These are phyloP conservation scores for Phytophthora fragariaefolia DNA, from an alignment of 352 stramenopile species.

Conservation along the genomic window DNA sequence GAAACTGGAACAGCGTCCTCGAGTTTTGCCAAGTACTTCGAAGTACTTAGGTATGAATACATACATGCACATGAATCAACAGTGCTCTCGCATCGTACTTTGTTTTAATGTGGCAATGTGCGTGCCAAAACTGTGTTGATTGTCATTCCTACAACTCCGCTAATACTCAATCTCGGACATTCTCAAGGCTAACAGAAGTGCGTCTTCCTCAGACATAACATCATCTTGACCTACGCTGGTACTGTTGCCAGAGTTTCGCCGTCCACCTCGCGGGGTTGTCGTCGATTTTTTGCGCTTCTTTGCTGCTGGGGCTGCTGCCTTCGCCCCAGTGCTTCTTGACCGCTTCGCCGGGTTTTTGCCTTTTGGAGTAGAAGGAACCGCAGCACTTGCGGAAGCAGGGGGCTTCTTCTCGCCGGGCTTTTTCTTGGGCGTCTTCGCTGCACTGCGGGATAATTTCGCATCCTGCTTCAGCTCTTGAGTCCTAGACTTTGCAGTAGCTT, in stretches of 20 bases:
- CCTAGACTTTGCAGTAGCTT: not conserved
- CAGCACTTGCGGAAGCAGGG: conserved; percentile 10
- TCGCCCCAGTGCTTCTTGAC: conserved; percentile 20
- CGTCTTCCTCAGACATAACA: conserved; percentile 43
- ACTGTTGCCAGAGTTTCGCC: conserved; percentile 12
- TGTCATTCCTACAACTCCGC: not conserved
- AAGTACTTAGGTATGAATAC: no score
- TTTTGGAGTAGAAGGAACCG: conserved; percentile 8
- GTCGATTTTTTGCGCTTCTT: conserved; percentile 35
- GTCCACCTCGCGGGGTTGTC: conserved; percentile 9
- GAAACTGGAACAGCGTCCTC: no score
- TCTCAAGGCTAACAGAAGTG: conserved; percentile 44
- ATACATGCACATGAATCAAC: no score
- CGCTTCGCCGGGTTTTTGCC: conserved; percentile 21
- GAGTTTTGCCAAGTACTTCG: no score
- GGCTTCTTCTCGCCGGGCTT: not conserved
- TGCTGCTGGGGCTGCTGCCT: conserved; percentile 4
- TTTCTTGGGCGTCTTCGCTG: conserved; percentile 5
- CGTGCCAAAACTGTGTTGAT: not conserved
- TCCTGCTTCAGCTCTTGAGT: not conserved
- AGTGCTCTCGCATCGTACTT: no score
- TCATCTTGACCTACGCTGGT: conserved; percentile 18
- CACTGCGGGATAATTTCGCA: not conserved
- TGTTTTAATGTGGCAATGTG: no score
- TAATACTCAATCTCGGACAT: conserved; percentile 57